Evolutionary conservation across 169 alveolate species (phyloP).

Genomic region (Plasmodium chabaudi): DNA sequence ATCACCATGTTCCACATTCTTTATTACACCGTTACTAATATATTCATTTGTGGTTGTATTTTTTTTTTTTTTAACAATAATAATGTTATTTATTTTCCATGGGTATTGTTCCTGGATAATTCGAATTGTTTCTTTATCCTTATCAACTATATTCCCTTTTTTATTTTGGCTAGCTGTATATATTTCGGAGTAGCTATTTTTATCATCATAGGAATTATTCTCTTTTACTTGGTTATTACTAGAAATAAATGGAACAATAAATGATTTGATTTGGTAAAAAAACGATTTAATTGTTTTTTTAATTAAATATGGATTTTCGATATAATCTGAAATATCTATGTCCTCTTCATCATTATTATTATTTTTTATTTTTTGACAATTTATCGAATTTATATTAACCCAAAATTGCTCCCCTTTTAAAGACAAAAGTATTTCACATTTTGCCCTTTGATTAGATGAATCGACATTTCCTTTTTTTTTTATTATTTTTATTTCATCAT

Average conservation of each 20-base stretch:
- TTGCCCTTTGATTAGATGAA: conserved; percentile 57
- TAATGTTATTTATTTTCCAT: conserved; percentile 58
- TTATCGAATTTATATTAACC: conserved; percentile 39
- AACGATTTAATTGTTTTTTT: conserved; percentile 44
- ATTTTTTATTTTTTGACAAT: conserved; percentile 7
- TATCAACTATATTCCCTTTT: conserved; percentile 1
- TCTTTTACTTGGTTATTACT: conserved; percentile 5
- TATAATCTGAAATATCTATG: conserved; percentile 40
- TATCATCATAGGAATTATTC: neutral
- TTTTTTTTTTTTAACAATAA: conserved; percentile 41
- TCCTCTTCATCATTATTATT: conserved; percentile 27
- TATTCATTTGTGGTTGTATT: neutral
- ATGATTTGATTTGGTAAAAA: conserved; percentile 26
- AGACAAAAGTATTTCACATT: conserved; percentile 36
- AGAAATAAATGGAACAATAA: conserved; percentile 25
- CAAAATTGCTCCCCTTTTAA: conserved; percentile 32
- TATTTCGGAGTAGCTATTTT: too few relatives aligned
- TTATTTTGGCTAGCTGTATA: too few relatives aligned
- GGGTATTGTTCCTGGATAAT: conserved; percentile 14
- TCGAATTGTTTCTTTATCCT: conserved; percentile 11
- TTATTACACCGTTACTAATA: neutral
- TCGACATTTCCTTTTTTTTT: conserved; percentile 64
- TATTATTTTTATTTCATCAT: conserved; percentile 23
- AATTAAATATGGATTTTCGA: conserved; percentile 70
- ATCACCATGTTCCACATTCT: neutral